Conservation (phyloP, 768 basidiomycete species). For the Trametes maxima region DNA sequence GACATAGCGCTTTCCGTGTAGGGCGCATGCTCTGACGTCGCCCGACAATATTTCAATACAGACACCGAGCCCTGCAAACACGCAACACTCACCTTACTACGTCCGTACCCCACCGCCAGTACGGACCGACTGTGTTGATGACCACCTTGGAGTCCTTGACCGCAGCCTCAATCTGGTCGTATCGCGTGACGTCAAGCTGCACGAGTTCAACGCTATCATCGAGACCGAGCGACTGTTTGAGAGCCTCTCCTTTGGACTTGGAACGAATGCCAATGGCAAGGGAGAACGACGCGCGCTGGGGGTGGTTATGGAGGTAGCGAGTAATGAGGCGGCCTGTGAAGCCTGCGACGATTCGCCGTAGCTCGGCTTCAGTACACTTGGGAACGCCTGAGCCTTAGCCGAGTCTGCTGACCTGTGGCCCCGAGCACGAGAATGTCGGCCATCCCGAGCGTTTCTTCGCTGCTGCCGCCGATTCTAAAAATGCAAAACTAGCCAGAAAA, state of each 20-base stretch:
- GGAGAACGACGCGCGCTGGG: slow-evolving; percentile 59
- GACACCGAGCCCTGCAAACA: not conserved
- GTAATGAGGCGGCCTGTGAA: slow-evolving; percentile 72
- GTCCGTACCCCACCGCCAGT: slow-evolving; percentile 67
- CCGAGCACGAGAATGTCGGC: slow-evolving; percentile 70
- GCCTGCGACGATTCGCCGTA: slow-evolving; percentile 37
- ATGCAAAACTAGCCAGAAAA: not conserved
- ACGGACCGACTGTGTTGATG: slow-evolving; percentile 80
- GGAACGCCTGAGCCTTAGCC: not conserved
- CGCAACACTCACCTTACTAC: slow-evolving; percentile 58
- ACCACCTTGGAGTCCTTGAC: slow-evolving; percentile 66
- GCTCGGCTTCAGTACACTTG: not conserved
- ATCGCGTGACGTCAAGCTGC: slow-evolving; percentile 61
- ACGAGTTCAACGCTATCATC: slow-evolving; percentile 45
- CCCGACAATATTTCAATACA: not conserved
- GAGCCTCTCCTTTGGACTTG: slow-evolving; percentile 54
- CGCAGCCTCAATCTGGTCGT: slow-evolving; percentile 53
- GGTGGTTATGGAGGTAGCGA: slow-evolving; percentile 67
- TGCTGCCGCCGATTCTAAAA: not conserved
- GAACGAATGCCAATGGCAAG: slow-evolving; percentile 76
- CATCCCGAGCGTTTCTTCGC: slow-evolving; percentile 28
- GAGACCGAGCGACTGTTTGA: slow-evolving; percentile 51
- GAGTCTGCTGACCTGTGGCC: slow-evolving; percentile 51
- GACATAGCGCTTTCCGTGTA: slow-evolving; percentile 78
- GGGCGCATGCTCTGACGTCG: slow-evolving; percentile 64